Evolutionary conservation across 306 rosid species (phyloP).

Genomic region (Casuarina equisetifolia): DNA sequence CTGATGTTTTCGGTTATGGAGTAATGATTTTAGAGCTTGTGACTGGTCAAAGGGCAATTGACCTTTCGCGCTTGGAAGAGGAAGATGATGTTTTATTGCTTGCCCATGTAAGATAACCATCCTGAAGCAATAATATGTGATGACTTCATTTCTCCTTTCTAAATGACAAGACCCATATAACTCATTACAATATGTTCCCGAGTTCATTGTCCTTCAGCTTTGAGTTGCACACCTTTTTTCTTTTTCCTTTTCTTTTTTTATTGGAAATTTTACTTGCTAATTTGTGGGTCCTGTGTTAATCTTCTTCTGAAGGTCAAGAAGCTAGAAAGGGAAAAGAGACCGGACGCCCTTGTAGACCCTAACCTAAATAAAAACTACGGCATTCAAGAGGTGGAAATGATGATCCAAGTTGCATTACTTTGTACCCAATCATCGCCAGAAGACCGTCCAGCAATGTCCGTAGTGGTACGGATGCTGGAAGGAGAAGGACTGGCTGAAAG

Average conservation of each 20-base stretch:
- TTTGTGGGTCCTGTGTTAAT: slow-evolving; percentile 13
- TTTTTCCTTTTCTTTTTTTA: not conserved
- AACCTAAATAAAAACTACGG: slow-evolving; percentile 61
- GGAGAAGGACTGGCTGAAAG: slow-evolving; percentile 99
- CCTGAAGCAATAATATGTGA: not conserved
- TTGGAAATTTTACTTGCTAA: slow-evolving; percentile 3
- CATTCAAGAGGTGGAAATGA: slow-evolving; percentile 86
- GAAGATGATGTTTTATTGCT: slow-evolving; percentile 92
- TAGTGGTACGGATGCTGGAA: slow-evolving; percentile 96
- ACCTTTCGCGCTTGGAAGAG: slow-evolving; percentile 95
- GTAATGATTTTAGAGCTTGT: slow-evolving; percentile 94
- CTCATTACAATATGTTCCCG: not conserved
- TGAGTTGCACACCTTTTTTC: not conserved
- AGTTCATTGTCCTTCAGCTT: slow-evolving; percentile 15
- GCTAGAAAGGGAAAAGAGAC: slow-evolving; percentile 81
- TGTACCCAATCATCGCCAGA: slow-evolving; percentile 96
- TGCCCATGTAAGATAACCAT: slow-evolving; percentile 73
- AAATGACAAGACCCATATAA: not conserved
- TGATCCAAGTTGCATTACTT: slow-evolving; percentile 89
- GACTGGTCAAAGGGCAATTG: slow-evolving; percentile 96
- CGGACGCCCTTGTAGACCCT: slow-evolving; percentile 74
- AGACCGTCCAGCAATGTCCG: slow-evolving; percentile 93
- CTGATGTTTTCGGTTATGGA: slow-evolving; percentile 98
- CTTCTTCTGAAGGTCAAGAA: slow-evolving; percentile 71
- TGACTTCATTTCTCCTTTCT: not conserved